Conservation (phyloP, 2,329 filamentous ascomycete species). For the Fusarium mangiferae region DNA sequence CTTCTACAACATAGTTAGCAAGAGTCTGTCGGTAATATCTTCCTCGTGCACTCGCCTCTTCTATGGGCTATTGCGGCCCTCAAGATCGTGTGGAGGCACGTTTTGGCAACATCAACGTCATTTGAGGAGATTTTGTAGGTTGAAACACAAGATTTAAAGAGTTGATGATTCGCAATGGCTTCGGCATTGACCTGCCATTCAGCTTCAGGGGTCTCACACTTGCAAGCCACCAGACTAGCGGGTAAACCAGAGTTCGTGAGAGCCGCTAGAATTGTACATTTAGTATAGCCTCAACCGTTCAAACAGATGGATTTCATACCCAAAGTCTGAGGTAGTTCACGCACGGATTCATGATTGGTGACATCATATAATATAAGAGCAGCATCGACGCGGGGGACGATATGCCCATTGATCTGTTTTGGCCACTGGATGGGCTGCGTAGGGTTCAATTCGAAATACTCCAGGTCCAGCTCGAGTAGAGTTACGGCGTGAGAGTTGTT, state of each 20-base stretch:
- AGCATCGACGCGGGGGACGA: conserved; percentile 81
- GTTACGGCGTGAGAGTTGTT: conserved; percentile 67
- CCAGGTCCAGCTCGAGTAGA: conserved; percentile 73
- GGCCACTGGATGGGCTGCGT: conserved; percentile 71
- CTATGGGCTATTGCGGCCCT: conserved; percentile 74
- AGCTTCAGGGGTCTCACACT: conserved; percentile 82
- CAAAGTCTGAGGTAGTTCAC: conserved; percentile 78
- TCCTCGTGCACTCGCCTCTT: conserved; percentile 64
- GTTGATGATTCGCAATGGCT: conserved; percentile 68
- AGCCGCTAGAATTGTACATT: conserved; percentile 65
- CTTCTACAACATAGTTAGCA: conserved; percentile 43
- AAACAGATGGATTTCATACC: conserved; percentile 61
- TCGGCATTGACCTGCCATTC: conserved; percentile 77
- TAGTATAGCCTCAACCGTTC: conserved; percentile 3
- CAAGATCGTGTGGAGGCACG: conserved; percentile 80
- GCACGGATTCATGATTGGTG: conserved; percentile 78
- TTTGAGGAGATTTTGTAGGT: conserved; percentile 79
- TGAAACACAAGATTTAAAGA: conserved; percentile 75
- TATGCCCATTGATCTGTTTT: conserved; percentile 74
- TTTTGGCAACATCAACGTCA: conserved; percentile 76
- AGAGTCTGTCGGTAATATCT: neutral
- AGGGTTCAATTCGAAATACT: conserved; percentile 70
- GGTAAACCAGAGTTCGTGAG: conserved; percentile 78
- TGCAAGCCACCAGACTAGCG: conserved; percentile 85
- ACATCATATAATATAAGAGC: conserved; percentile 91